Conservation (phyloP, 2,329 filamentous ascomycete genomes). For the Sclerotinia subarctica region DNA sequence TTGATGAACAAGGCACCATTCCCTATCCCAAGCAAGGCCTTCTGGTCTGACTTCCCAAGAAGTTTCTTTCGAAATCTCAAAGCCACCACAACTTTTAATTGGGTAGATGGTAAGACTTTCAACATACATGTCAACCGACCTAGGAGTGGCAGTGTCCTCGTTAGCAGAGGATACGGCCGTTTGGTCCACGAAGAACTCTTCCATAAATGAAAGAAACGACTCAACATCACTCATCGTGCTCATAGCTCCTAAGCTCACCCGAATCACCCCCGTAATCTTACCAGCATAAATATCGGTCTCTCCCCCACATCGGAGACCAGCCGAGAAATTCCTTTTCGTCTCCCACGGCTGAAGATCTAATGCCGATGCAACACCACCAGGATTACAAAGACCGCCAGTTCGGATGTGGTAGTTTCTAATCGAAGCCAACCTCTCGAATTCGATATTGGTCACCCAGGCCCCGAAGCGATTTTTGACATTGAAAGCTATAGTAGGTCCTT, state of each 20-base stretch:
- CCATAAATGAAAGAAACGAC: constrained; percentile 66
- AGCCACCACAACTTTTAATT: constrained; percentile 90
- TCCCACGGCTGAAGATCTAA: constrained; percentile 77
- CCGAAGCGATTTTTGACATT: constrained; percentile 70
- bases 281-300: constrained; percentile 79
- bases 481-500: constrained; percentile 79
- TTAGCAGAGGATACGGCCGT: background rate
- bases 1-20: constrained; percentile 91
- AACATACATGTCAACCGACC: constrained; percentile 45
- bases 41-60: constrained; percentile 77
- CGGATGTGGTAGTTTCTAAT: constrained; percentile 79
- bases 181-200: constrained; percentile 55
- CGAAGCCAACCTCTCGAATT: constrained; percentile 82
- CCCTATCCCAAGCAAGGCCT: constrained; percentile 88
- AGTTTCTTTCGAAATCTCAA: constrained; percentile 58
- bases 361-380: constrained; percentile 74
- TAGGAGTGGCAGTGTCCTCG: background rate
- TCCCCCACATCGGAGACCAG: constrained; percentile 78
- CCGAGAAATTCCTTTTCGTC: constrained; percentile 78
- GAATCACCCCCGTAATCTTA: constrained; percentile 83
- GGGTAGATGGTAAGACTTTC: constrained; percentile 75
- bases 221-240: constrained; percentile 74
- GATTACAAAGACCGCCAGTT: constrained; percentile 88
- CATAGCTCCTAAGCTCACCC: constrained; percentile 87
- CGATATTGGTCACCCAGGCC: constrained; percentile 73